Conservation (phyloP, 805 yeast genomes). For the Myxozyma sirexii region DNA sequence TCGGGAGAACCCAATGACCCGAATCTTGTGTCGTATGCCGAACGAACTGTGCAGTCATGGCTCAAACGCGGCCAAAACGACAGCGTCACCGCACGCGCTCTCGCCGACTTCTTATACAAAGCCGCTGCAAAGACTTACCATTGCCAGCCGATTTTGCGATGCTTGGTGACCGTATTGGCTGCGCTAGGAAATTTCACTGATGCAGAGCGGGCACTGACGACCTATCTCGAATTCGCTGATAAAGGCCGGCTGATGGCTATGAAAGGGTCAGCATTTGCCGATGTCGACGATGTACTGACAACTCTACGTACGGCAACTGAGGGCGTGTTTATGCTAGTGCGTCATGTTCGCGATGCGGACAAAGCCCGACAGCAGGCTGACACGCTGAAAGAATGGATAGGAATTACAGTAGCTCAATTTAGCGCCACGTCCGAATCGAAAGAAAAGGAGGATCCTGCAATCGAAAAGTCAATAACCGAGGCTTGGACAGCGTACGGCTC, state of each 20-base stretch:
- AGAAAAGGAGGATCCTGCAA: constrained; percentile 2
- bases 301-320: constrained; percentile 19
- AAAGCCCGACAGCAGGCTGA: constrained; percentile 21
- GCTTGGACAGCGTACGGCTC: constrained; percentile 32
- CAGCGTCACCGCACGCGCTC: constrained; percentile 24
- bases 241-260: constrained; percentile 28
- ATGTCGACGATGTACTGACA: constrained; percentile 21
- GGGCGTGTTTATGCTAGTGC: constrained; percentile 28
- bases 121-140: constrained; percentile 33
- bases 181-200: constrained; percentile 28
- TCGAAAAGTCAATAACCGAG: background rate
- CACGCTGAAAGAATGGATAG: constrained; percentile 24
- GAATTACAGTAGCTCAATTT: background rate
- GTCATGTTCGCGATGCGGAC: constrained; percentile 16
- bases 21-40: constrained; percentile 25
- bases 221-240: constrained; percentile 27
- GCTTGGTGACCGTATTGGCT: constrained; percentile 20
- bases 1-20: constrained; percentile 32
- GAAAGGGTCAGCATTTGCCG: constrained; percentile 26
- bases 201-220: constrained; percentile 25
- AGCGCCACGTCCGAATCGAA: background rate
- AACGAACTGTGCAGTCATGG: constrained; percentile 21
- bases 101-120: constrained; percentile 29
- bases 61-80: constrained; percentile 21
- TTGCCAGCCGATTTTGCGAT: constrained; percentile 27